phyloP scores from a whole-genome alignment of 106 monocot genomes.

The Agapanthus africanus region DNA sequence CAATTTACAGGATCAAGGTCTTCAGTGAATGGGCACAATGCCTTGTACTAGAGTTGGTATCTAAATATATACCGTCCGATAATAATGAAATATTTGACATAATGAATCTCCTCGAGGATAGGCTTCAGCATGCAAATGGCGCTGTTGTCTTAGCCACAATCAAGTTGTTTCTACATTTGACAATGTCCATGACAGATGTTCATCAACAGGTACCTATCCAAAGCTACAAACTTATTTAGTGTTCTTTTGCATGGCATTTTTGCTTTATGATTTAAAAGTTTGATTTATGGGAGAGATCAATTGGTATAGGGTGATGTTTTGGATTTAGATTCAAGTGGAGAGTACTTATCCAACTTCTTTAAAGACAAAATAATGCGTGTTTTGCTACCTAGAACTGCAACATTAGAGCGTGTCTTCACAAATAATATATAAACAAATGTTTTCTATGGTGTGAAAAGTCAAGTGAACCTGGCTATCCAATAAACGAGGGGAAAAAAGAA shows the following conservation, averaged over 20 bases:
- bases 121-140: slow-evolving; percentile 97
- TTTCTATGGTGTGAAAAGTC: too few relatives aligned
- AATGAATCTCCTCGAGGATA: slow-evolving; percentile 99
- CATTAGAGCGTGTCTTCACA: too few relatives aligned
- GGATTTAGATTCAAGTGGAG: too few relatives aligned
- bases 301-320: too few relatives aligned
- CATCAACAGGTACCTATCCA: slow-evolving; percentile 80
- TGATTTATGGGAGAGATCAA: too few relatives aligned
- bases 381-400: too few relatives aligned
- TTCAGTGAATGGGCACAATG: slow-evolving; percentile 99
- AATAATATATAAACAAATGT: too few relatives aligned
- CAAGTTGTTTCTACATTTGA: slow-evolving; percentile 91
- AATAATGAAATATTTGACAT: slow-evolving; percentile 94
- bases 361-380: too few relatives aligned
- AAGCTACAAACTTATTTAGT: background rate
- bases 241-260: background rate
- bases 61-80: slow-evolving; percentile 86
- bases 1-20: slow-evolving; percentile 68
- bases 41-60: slow-evolving; percentile 85
- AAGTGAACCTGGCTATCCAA: too few relatives aligned
- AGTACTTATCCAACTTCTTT: background rate
- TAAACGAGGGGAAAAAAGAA: too few relatives aligned
- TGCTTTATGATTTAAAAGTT: too few relatives aligned
- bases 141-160: slow-evolving; percentile 97
- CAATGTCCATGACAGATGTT: slow-evolving; percentile 99